phyloP scores from a whole-genome alignment of 345 rosid species.

The Xanthoceras sorbifolium region DNA sequence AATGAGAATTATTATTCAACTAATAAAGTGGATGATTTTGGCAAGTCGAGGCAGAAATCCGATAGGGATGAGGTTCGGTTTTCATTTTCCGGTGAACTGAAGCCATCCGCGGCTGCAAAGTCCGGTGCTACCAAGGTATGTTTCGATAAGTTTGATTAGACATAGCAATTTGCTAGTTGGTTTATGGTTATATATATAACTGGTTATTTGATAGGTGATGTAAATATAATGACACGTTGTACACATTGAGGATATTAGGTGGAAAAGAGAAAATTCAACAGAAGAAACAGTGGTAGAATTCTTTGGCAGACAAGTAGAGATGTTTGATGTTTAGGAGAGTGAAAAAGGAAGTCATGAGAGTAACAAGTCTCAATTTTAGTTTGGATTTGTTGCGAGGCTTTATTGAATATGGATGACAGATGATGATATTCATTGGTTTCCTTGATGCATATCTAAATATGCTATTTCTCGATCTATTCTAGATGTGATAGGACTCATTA shows the following conservation, averaged over 20 bases:
- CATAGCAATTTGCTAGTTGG: neutral
- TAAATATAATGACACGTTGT: neutral
- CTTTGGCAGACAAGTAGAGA: neutral
- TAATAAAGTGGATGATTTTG: conserved; percentile 17
- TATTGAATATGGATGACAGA: no score
- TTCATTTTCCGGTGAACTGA: conserved; percentile 57
- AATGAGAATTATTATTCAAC: conserved; percentile 32
- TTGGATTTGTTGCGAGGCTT: neutral
- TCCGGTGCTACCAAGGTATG: conserved; percentile 48
- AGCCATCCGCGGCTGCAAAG: conserved; percentile 44
- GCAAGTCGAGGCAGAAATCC: conserved; percentile 19
- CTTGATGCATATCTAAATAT: no score
- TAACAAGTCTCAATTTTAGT: neutral
- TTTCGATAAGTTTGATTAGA: conserved; percentile 6
- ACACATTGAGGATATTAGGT: no score
- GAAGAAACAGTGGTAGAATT: no score
- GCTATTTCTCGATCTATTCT: no score
- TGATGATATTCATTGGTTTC: no score
- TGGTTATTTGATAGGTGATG: neutral
- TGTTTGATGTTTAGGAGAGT: neutral
- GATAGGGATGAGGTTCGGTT: conserved; percentile 32
- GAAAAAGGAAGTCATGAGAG: neutral
- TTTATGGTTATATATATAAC: conserved; percentile 1
- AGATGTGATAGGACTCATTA: neutral
- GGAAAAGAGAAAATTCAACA: no score